These are phyloP conservation scores for Tetrapyrgos nigripes DNA, from an alignment of 1,284 basidiomycete genomes.

Conservation along the genomic window DNA sequence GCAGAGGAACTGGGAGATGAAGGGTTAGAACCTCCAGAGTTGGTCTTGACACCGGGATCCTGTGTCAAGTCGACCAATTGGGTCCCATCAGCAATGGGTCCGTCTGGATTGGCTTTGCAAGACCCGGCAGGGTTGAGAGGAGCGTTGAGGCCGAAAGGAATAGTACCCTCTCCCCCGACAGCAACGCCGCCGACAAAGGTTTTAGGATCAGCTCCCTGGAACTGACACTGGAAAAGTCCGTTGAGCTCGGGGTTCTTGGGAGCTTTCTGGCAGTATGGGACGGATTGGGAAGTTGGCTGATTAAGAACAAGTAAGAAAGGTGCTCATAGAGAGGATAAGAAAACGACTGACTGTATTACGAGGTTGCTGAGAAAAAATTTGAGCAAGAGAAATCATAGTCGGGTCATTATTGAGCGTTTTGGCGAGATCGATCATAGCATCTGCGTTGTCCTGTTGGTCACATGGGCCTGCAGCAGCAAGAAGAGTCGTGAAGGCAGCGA, in stretches of 20 bases:
- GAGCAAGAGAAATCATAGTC: conserved; percentile 35
- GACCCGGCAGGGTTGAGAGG: conserved; percentile 55
- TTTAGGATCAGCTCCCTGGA: conserved; percentile 50
- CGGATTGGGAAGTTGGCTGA: conserved; percentile 51
- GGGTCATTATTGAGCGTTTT: conserved; percentile 33
- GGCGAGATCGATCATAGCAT: conserved; percentile 36
- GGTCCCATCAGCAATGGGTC: conserved; percentile 54
- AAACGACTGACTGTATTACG: conserved; percentile 45
- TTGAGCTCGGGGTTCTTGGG: conserved; percentile 56
- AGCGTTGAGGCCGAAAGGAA: conserved; percentile 49
- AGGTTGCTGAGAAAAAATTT: conserved; percentile 64
- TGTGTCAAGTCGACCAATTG: conserved; percentile 54
- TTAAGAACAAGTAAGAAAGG: conserved; percentile 1
- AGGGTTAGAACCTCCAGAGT: conserved; percentile 1
- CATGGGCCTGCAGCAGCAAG: conserved; percentile 32
- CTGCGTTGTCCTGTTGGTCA: conserved; percentile 39
- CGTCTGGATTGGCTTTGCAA: conserved; percentile 54
- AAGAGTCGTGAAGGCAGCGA: conserved; percentile 27
- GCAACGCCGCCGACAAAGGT: conserved; percentile 48
- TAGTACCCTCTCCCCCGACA: conserved; percentile 48
- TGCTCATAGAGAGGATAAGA: neutral
- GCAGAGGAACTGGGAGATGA: neutral
- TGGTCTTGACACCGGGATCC: conserved; percentile 44
- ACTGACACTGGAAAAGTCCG: conserved; percentile 64
- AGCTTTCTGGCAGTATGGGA: conserved; percentile 57